These are phyloP conservation scores for Petunia axillaris DNA, from an alignment of 257 asterid species.

Conservation along the genomic window DNA sequence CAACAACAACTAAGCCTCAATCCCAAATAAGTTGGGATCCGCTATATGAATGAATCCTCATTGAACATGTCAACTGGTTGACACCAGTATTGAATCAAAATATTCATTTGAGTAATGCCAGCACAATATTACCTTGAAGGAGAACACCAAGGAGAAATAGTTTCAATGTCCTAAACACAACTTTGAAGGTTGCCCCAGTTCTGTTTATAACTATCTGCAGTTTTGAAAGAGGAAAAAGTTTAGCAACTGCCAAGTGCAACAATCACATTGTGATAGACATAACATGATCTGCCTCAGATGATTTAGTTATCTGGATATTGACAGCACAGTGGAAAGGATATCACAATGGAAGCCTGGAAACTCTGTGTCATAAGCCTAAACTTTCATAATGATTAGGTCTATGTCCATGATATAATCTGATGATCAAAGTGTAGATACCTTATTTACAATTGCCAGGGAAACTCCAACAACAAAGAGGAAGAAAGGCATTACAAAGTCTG, in stretches of 20 bases:
- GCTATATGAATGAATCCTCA: too few species aligned
- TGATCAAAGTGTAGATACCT: conserved; percentile 43
- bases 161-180: conserved; percentile 56
- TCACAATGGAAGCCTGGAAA: conserved; percentile 3
- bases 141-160: conserved; percentile 73
- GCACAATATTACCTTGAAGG: conserved; percentile 68
- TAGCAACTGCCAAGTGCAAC: not conserved
- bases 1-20: too few species aligned
- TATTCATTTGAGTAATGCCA: not conserved
- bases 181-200: conserved; percentile 62
- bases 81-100: not conserved
- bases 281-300: not conserved
- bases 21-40: too few species aligned
- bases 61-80: not conserved
- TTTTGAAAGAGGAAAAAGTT: conserved; percentile 22
- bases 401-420: conserved; percentile 4
- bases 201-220: conserved; percentile 63
- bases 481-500: conserved; percentile 90
- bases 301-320: conserved; percentile 9
- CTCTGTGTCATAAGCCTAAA: not conserved
- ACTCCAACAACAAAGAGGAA: conserved; percentile 83
- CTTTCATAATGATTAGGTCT: not conserved
- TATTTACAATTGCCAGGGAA: conserved; percentile 63
- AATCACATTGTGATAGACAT: not conserved
- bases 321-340: not conserved